phyloP scores from a whole-genome alignment of 1,284 basidiomycete species.

The Pyrrhoderma noxium region DNA sequence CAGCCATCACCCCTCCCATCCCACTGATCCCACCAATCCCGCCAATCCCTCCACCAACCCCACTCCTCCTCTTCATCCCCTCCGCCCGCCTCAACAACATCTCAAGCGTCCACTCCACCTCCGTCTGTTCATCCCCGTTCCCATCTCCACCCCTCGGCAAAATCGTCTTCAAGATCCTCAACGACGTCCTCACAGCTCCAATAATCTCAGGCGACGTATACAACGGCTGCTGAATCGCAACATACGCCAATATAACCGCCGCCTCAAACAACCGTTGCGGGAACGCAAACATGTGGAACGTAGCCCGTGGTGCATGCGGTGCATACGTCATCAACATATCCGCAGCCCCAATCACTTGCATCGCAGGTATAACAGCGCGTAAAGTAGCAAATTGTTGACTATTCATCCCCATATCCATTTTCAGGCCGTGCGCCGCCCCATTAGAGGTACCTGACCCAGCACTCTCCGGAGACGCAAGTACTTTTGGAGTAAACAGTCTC shows the following conservation, averaged over 20 bases:
- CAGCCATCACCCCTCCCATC: conserved; percentile 27
- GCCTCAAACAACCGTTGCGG: conserved; percentile 55
- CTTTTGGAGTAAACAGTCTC: conserved; percentile 51
- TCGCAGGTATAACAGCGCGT: conserved; percentile 6
- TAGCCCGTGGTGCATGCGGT: conserved; percentile 13
- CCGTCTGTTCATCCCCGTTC: conserved; percentile 22
- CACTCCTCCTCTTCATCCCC: not conserved
- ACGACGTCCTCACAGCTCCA: conserved; percentile 41
- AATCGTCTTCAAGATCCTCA: conserved; percentile 40
- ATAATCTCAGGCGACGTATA: conserved; percentile 38
- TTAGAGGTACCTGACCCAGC: not conserved
- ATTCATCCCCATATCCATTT: not conserved
- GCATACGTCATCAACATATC: conserved; percentile 5
- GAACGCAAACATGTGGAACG: conserved; percentile 30
- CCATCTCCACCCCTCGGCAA: conserved; percentile 13
- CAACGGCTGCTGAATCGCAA: conserved; percentile 46
- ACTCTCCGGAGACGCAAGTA: conserved; percentile 27
- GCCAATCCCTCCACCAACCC: too few relatives aligned
- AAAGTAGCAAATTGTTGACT: not conserved
- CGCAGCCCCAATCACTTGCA: conserved; percentile 8
- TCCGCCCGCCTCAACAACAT: conserved; percentile 36
- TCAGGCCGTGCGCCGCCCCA: not conserved
- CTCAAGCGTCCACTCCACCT: conserved; percentile 40
- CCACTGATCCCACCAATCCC: too few relatives aligned
- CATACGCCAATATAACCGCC: conserved; percentile 52